Evolutionary conservation across 805 yeast genomes (phyloP).

Genomic region (Wilhelminamyces savonicus): DNA sequence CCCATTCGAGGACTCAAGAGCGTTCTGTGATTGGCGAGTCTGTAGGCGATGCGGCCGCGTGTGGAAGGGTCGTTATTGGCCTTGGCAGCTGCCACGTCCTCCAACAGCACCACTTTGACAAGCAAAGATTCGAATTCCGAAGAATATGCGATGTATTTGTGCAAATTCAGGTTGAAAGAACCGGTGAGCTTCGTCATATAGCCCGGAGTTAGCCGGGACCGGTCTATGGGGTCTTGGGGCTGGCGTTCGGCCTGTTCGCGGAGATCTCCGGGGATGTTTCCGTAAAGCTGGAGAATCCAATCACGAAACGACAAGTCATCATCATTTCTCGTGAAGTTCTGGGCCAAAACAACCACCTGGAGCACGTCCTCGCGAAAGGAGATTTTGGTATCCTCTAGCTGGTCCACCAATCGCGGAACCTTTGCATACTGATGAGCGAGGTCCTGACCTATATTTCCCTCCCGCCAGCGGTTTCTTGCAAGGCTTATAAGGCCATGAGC

Average conservation of each 20-base stretch:
- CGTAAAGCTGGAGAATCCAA: constrained; percentile 58
- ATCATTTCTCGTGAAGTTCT: constrained; percentile 30
- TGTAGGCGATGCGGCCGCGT: constrained; percentile 7
- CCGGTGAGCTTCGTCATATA: constrained; percentile 48
- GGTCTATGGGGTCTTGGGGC: constrained; percentile 15
- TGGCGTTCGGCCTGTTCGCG: constrained; percentile 26
- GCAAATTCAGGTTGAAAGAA: constrained; percentile 44
- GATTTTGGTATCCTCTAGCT: constrained; percentile 55
- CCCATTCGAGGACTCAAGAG: constrained; percentile 34
- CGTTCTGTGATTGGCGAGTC: constrained; percentile 11
- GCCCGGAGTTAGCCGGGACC: constrained; percentile 30
- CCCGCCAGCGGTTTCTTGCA: constrained; percentile 46
- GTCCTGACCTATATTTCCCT: constrained; percentile 22
- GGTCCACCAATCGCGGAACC: constrained; percentile 54
- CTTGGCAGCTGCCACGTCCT: constrained; percentile 49
- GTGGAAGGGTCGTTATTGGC: no score
- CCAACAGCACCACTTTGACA: constrained; percentile 43
- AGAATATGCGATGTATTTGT: constrained; percentile 48
- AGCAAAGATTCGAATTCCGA: constrained; percentile 52
- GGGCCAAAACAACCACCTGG: constrained; percentile 47
- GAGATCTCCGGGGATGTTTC: constrained; percentile 36
- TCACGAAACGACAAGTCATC: constrained; percentile 43
- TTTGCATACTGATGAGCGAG: constrained; percentile 40
- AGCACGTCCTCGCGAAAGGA: constrained; percentile 58
- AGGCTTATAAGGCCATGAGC: constrained; percentile 71